Conservation (phyloP, 2,329 filamentous ascomycete species). For the Aspergillus terreus region DNA sequence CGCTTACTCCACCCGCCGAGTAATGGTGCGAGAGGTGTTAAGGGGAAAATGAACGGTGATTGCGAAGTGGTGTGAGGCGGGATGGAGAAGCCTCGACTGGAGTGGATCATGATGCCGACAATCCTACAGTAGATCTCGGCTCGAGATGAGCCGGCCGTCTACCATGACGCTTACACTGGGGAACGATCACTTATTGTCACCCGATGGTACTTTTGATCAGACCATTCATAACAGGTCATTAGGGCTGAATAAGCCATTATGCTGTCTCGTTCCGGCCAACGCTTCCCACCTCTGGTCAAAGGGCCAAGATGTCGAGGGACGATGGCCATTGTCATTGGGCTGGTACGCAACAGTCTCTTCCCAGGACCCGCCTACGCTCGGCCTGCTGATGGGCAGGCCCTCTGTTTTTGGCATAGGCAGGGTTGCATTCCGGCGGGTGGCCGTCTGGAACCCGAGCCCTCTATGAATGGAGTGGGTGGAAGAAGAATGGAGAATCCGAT, state of each 20-base stretch:
- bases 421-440: constrained; percentile 36
- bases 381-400: constrained; percentile 19
- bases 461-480: constrained; percentile 15
- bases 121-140: constrained; percentile 5
- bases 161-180: constrained; percentile 36
- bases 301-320: neutral
- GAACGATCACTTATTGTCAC: neutral
- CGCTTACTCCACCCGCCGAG: constrained; percentile 10
- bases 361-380: constrained; percentile 20
- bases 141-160: constrained; percentile 15
- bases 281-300: constrained; percentile 4
- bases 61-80: neutral
- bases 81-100: constrained; percentile 1
- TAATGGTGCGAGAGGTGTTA: neutral
- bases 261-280: constrained; percentile 3
- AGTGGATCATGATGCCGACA: constrained; percentile 9
- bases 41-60: neutral
- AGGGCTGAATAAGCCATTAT: neutral
- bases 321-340: constrained; percentile 14
- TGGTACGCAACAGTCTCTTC: constrained; percentile 9
- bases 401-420: constrained; percentile 32
- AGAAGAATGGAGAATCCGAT: constrained; percentile 21
- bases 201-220: constrained; percentile 6
- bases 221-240: constrained; percentile 1
- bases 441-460: constrained; percentile 21